Evolutionary conservation across 495 filamentous ascomycete genomes (phyloP).

Genomic region (Hypoxylon perforatum): DNA sequence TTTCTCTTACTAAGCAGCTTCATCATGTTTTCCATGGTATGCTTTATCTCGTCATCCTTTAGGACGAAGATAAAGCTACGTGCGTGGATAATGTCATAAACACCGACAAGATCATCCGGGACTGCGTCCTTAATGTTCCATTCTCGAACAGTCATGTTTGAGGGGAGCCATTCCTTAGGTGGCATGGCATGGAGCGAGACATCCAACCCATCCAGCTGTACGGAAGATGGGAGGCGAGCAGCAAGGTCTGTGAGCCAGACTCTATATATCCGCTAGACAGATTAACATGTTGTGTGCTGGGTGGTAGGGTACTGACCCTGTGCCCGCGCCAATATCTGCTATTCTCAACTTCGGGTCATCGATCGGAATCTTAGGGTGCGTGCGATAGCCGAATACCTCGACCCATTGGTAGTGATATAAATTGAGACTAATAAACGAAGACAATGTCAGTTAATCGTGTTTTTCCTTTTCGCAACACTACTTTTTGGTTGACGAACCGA

Average conservation of each 20-base stretch:
- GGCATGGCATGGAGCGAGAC: conserved; percentile 47
- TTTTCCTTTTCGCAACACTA: not conserved
- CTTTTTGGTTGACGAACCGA: not conserved
- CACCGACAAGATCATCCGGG: conserved; percentile 33
- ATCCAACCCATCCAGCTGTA: conserved; percentile 11
- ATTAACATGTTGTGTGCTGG: not conserved
- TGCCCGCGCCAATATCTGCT: conserved; percentile 7
- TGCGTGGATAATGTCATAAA: conserved; percentile 54
- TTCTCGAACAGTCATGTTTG: conserved; percentile 43
- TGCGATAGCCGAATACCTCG: conserved; percentile 1
- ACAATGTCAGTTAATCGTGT: not conserved
- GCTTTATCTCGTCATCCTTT: conserved; percentile 28
- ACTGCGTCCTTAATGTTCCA: conserved; percentile 44
- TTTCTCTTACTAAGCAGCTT: conserved; percentile 1
- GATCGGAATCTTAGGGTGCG: conserved; percentile 5
- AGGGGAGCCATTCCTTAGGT: conserved; percentile 37
- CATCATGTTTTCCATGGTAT: not conserved
- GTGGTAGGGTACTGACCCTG: not conserved
- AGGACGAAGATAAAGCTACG: conserved; percentile 47
- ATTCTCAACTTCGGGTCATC: not conserved
- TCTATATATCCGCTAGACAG: not conserved
- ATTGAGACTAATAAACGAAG: not conserved
- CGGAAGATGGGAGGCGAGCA: not conserved
- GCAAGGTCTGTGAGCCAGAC: not conserved
- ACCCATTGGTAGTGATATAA: not conserved